phyloP scores from a whole-genome alignment of 2,329 filamentous ascomycete species.

The Penicillium sp. region DNA sequence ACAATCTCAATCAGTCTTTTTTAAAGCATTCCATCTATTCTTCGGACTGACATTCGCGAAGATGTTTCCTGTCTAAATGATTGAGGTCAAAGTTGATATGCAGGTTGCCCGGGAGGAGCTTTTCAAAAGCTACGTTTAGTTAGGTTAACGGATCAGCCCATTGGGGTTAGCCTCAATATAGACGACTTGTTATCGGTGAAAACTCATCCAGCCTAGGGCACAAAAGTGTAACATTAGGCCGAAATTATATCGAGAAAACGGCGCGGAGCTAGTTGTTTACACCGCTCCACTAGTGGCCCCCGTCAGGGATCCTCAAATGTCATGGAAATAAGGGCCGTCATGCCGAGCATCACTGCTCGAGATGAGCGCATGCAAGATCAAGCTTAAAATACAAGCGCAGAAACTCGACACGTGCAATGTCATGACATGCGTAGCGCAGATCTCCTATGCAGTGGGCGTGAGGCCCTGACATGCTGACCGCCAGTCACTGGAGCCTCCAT shows the following conservation, averaged over 20 bases:
- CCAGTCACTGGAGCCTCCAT: background rate
- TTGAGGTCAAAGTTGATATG: background rate
- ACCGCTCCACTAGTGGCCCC: background rate
- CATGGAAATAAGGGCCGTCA: background rate
- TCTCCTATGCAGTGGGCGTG: background rate
- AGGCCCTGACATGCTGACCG: background rate
- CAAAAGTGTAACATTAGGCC: background rate
- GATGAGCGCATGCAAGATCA: background rate
- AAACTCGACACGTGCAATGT: slow-evolving; percentile 4
- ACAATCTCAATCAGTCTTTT: too few species aligned
- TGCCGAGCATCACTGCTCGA: background rate
- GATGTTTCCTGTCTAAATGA: background rate
- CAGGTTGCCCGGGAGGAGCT: background rate
- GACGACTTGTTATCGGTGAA: background rate
- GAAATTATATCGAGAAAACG: background rate
- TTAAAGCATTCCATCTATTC: too few species aligned
- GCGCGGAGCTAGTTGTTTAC: background rate
- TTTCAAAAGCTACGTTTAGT: background rate
- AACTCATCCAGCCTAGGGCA: background rate
- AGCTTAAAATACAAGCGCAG: background rate
- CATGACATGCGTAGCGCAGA: slow-evolving; percentile 5
- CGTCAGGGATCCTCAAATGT: background rate
- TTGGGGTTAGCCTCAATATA: background rate
- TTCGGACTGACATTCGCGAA: too few species aligned
- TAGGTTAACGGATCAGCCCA: background rate